A percentile compares a stretch with the other conserved stretches of the same genome.
Conservation (phyloP, 2,329 filamentous ascomycete genomes). For the Fusarium sp. region DNA sequence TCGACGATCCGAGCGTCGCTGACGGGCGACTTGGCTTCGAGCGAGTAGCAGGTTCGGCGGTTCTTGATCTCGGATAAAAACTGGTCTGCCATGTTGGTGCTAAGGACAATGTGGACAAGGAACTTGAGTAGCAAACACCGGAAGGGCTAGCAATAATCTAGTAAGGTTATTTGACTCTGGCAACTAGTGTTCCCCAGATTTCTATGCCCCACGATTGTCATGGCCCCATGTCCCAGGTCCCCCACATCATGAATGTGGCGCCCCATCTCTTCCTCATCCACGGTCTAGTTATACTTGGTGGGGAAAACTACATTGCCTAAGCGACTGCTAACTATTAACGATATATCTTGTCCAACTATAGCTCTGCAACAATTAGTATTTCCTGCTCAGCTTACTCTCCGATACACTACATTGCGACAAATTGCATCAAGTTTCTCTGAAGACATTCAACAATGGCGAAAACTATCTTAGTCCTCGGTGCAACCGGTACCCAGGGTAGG, state of each 20-base stretch:
- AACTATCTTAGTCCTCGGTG: slow-evolving; percentile 29
- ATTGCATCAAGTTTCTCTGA: not conserved
- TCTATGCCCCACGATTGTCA: slow-evolving; percentile 15
- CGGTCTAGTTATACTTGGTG: not conserved
- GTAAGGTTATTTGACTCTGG: not conserved
- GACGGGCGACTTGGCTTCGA: slow-evolving; percentile 22
- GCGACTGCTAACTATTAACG: not conserved
- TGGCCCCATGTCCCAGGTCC: slow-evolving; percentile 12
- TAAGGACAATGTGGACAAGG: not conserved
- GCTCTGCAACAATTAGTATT: not conserved
- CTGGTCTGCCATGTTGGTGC: slow-evolving; percentile 5
- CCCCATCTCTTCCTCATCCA: not conserved
- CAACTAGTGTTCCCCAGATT: not conserved
- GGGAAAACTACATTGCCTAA: not conserved
- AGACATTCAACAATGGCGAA: slow-evolving; percentile 13
- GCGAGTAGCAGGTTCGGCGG: slow-evolving; percentile 22
- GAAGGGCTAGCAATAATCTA: not conserved
- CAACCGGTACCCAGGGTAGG: slow-evolving; percentile 33
- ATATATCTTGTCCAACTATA: not conserved
- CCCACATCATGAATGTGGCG: slow-evolving; percentile 9
- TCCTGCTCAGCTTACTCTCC: not conserved
- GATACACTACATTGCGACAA: not conserved
- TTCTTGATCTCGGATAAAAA: slow-evolving; percentile 19
- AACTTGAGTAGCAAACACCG: not conserved
- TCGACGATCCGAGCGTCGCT: slow-evolving; percentile 19